Evolutionary conservation across 169 alveolate genomes (phyloP), one percentile per base, ranked within the genome.

Genomic region (Plasmodium malariae): DNA sequence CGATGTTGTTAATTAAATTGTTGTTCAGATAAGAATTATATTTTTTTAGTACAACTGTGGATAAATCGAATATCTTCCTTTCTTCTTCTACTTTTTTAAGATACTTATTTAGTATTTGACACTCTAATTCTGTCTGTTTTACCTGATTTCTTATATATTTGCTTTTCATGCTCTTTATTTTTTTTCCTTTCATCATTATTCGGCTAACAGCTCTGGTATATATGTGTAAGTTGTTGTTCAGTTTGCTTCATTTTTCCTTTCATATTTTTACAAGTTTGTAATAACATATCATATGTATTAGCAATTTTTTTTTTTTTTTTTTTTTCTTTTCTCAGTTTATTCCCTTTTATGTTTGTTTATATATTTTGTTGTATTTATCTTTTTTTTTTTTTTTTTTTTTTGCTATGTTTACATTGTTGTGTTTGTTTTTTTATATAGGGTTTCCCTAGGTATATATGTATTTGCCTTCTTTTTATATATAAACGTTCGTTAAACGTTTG

Each of bases 21-120:
- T 21, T 59, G 37, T 60, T 30, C 63, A 62, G 21, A 51, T 45
- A 76, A n/a, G 60, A 76, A 28, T 63, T 30, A 34, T 62, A 76
- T 65, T 76, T 60, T 30, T 76, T 51, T 45, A 51, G 32, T 14
- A 76, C 26, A 19, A 65, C 76, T 24, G 88, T 76, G 24, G 76
- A 60, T 63, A 76, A 4, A 60, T 36, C 36, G 17, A 76, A 76
- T 76, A 51, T 26, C 49, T 62, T 76, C 34, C 74, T 76, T 32
- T 76, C 76, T 14, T 54, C 60, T 62, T 45, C 88, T 40, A 32
- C 36, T 54, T 36, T 76, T 51, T 65, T 62, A 60, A 76, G 37
- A 37, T 76, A 28, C 19, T 59, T 48, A n/a, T 67, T 76, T 45
- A 76, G 34, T 49, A 37, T 49, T 40, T 37, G 48, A 48, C 76